Percentiles rank a stretch among this genome's conserved stretches.
phyloP scores from a whole-genome alignment of 495 filamentous ascomycete species.

The Durotheca rogersii region DNA sequence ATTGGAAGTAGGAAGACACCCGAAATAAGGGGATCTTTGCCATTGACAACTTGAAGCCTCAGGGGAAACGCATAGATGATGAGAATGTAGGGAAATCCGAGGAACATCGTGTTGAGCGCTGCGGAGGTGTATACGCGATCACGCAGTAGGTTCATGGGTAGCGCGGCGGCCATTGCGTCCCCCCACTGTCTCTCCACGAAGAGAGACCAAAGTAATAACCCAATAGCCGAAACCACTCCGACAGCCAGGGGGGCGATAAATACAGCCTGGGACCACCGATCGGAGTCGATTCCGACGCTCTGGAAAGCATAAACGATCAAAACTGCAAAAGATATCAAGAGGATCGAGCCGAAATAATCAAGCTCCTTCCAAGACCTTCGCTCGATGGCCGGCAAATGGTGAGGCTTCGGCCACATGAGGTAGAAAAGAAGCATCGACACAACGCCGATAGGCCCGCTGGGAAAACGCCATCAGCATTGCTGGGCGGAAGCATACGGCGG shows the following conservation, averaged over 20 bases:
- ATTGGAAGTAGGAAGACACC: slow-evolving; percentile 62
- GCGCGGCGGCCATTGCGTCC: slow-evolving; percentile 39
- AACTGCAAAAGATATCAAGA: slow-evolving; percentile 56
- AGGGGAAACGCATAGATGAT: slow-evolving; percentile 59
- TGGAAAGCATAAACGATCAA: slow-evolving; percentile 62
- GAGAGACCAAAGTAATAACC: slow-evolving; percentile 48
- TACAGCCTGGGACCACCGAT: slow-evolving; percentile 40
- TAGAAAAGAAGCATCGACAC: slow-evolving; percentile 50
- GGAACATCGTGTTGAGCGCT: slow-evolving; percentile 44
- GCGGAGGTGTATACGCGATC: slow-evolving; percentile 45
- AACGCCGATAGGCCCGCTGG: slow-evolving; percentile 50
- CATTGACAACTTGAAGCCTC: slow-evolving; percentile 59
- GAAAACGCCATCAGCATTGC: slow-evolving; percentile 6
- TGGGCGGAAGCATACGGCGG: not conserved
- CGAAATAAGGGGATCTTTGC: slow-evolving; percentile 46
- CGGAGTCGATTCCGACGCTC: slow-evolving; percentile 46
- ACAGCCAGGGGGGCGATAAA: slow-evolving; percentile 49
- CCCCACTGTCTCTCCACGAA: slow-evolving; percentile 31
- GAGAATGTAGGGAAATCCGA: slow-evolving; percentile 59
- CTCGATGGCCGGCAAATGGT: slow-evolving; percentile 36
- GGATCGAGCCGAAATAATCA: slow-evolving; percentile 56
- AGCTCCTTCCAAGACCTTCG: slow-evolving; percentile 47
- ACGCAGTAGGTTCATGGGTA: slow-evolving; percentile 46
- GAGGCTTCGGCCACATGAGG: slow-evolving; percentile 45
- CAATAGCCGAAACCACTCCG: slow-evolving; percentile 43